Base-by-base conservation (phyloP, 345 rosid species). In the Salix arbutifolia region DNA sequence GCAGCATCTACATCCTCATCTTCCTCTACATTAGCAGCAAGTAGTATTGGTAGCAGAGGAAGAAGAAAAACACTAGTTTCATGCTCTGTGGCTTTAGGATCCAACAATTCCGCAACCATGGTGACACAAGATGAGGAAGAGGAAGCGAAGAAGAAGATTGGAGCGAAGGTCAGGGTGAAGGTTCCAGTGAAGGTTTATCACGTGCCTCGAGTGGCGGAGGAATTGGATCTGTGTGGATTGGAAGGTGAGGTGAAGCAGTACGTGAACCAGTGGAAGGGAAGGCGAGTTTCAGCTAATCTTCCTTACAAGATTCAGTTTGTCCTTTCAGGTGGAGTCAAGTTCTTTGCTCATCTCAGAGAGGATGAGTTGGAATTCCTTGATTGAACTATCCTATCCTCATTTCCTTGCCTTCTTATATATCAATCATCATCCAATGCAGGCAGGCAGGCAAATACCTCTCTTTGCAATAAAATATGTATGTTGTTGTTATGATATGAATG, bases 151-250 rank as follows among this genome's bases (percentile, higher is more conserved):
- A 79, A 77, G 77, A 88, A 79, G 80, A 76, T 88, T 1, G 99
- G 99, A 67, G 88, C 88, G 6, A 90, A 78, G 82, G 86, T 96
- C 62, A 86, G 87, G 86, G 98, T 96, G 68, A 96, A 82, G 75
- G 94, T 38, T 61, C 96, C 97, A 23, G 67, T 96, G 77, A 96
- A 90, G 80, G 95, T 93, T 2, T 96, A 96, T 83, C 99, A 96
- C 53, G 97, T 92, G 71, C 89, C 88, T 69, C 88, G 90, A 10
- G 94, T 90, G 10, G 87, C 87, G 30, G 96, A 91, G 30, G 97
- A 92, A 85, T 50, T 90, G 56, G 98, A 93, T 79, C 86, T 96
- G 82, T 74, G 74, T 62, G 99, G 92, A 6, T 86, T 85, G 93
- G 97, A 93, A 85, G 99, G 99, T 10, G 74, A 64, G 19, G 56